Base-by-base conservation (phyloP, 2,329 filamentous ascomycete species). In the Nemania sp. region DNA sequence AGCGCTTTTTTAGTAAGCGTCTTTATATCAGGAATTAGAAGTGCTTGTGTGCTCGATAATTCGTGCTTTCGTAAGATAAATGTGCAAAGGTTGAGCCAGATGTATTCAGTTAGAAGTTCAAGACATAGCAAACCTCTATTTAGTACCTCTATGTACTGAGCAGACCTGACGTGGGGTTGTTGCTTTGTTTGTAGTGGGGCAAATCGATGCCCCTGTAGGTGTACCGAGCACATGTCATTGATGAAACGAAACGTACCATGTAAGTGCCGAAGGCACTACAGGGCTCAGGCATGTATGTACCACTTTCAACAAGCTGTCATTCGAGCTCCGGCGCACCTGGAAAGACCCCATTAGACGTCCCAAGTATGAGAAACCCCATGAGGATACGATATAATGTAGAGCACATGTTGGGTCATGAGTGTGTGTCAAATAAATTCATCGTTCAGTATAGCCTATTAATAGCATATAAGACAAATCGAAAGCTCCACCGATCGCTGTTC, bases 401-500 rank as follows among this genome's bases (percentile, higher is more conserved):
- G 12, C 42, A 15, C 10, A 15, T 2, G 20, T 7, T 7, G 25
- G 7, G 25, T 29, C 3, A 29, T 37, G n/a, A 21, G 34, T 21
- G 51, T 37, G 11, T 59, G 32, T 59, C 40, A 61, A 50, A 35
- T 42, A 40, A 59, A 53, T 57, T 59, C 39, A 58, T 67, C 54
- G 58, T 66, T 60, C 57, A 59, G 32, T 62, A 63, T 35, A 52
- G 59, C 65, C 65, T 69, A 72, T 72, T 72, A 67, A 60, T 63
- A 66, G 60, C 68, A 67, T 71, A 67, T 71, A 69, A 68, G 63
- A 66, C 59, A 64, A 68, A 69, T 64, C 60, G 66, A 67, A 52
- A 67, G 67, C 32, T 51, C 62, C 6, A 64, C 64, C 34, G 59
- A 64, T 56, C 56, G 65, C 65, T 65, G 65, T 60, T 63, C 62